Base-by-base conservation (phyloP, 352 stramenopile species). In the Plasmopara muralis region DNA sequence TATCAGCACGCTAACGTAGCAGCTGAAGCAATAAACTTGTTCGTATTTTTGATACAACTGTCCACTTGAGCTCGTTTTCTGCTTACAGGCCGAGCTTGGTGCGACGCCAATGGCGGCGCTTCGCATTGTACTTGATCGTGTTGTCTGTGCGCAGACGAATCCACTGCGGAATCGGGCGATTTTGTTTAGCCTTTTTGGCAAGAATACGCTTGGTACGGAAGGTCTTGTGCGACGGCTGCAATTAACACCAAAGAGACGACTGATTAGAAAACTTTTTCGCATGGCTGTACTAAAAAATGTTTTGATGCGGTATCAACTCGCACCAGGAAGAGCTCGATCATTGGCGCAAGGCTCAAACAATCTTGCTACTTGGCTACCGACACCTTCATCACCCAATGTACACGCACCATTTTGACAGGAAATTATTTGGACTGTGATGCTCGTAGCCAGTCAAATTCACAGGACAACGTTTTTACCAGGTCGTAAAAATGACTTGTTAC, bases 31-130 rank as follows among this genome's bases (percentile, higher is more conserved):
- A 8, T 12, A 35, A 1, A 35, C 5, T 12, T 8, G 31, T 35
- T 4, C 31, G 5, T 35, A 25, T 4, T 4, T 18, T 41, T 13
- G 37, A 40, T 59, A 62, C 55, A 49, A 46, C 47, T 49, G 39
- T 48, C 64, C 59, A 45, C n/a, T n/a, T 31, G 10, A 31, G n/a
- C 30, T n/a, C 13, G 12, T 15, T 43, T 59, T 43, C 47, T 57
- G 73, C 71, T 98, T 99, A 99, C 77, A 99, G 83, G 75, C 96
- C 96, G 63, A 99, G 92, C 92, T 99, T 99, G 66, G 97, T 99
- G 78, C 97, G 94, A 68, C 97, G 95, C 97, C 97, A 99, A 90
- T 99, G 97, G 69, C 97, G 92, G 78, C 97, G 91, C 89, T 99
- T 99, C 53, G 91, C 85, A 82, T 99, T 99, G 93, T 99, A 99